Base-by-base conservation (phyloP, 176 grass and related monocot genomes). In the Oryza coarctata region DNA sequence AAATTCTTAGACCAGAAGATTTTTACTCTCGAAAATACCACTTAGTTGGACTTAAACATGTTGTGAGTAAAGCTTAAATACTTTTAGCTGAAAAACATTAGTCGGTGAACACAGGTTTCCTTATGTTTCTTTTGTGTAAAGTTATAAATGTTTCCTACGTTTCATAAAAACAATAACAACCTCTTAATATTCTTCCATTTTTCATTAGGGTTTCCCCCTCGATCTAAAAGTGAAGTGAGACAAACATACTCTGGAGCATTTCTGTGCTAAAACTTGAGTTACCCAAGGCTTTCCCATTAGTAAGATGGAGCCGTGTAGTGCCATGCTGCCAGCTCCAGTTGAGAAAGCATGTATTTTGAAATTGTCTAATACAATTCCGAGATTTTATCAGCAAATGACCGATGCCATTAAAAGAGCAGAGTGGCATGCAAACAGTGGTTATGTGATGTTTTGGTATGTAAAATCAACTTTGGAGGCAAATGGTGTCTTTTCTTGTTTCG, bases 11-110 rank as follows among this genome's bases (percentile, higher is more conserved):
- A 32, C 0, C 9, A n/a, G 71, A 74, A 65, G 13, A 14, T 20
- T 35, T n/a, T 44, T 65, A 74, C 29, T 36, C 9, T 27, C 5
- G 13, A 50, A 47, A 79, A 79, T 6, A 65, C 7, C 49, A 3
- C 20, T 61, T 62, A 27, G 55, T 61, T 43, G 26, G 35, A 72
- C 80, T 66, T 45, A 23, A 49, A 64, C 28, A 50, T 66, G 60
- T 55, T 83, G 22, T 45, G 13, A 6, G 38, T 76, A 9, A 33
- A 40, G 71, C 32, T 67, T 55, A 75, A 55, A 76, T 76, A 30
- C 52, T 9, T 55, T 30, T 22, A 14, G 62, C n/a, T 30, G 44
- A 14, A 4, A 43, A 75, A 18, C 23, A 75, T 67, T 67, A 1
- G 75, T 36, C 27, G 35, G 29, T 23, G 6, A 83, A 29, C 33